Base-by-base conservation (phyloP, 2,329 filamentous ascomycete species). In the Fusarium sp. region DNA sequence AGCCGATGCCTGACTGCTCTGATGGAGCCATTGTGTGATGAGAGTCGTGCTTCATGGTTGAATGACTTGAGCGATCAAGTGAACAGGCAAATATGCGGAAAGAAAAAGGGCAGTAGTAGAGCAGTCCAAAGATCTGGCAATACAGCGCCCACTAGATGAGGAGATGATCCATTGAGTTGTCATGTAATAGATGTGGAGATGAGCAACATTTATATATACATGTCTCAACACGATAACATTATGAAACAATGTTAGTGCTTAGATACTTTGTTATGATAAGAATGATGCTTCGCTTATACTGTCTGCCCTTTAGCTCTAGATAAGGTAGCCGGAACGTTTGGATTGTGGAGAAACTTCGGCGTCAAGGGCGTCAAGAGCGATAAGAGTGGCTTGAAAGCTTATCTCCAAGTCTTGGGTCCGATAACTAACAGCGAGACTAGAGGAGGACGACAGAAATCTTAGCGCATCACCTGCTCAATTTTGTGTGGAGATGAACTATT, bases 321-420 rank as follows among this genome's bases (percentile, higher is more conserved):
- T 31, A 47, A 47, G 45, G 27, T 17, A 2, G 15, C 27, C 27
- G 9, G 27, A 31, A 47, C 6, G 20, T 9, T 15, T 20, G 45
- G 45, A 31, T 17, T 31, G 45, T 47, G 45, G 45, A 47, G 18
- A n/a, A n/a, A 13, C 8, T 46, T 7, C 25, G 20, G 44, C 44
- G 44, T 46, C 44, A 46, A 46, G 44, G 44, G 44, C 44, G 25
- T 46, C 44, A 46, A 46, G 44, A n/a, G 44, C 25, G 25, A 47
- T 31, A 47, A 31, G 45, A n/a, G 9, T n/a, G 13, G 14, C 3
- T 18, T 31, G 27, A 31, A 31, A n/a, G 45, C 44, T 20, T 29
- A 46, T 46, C 44, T 20, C 8, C 11, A 20, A 27, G 25, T 9
- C 6, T 14, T 0, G 17, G 15, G 22, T 18, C 7, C 5, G 18